Evolutionary conservation across 2,329 filamentous ascomycete species (phyloP), one percentile per base, ranked within the genome.

Genomic region (Penicillium sp.): DNA sequence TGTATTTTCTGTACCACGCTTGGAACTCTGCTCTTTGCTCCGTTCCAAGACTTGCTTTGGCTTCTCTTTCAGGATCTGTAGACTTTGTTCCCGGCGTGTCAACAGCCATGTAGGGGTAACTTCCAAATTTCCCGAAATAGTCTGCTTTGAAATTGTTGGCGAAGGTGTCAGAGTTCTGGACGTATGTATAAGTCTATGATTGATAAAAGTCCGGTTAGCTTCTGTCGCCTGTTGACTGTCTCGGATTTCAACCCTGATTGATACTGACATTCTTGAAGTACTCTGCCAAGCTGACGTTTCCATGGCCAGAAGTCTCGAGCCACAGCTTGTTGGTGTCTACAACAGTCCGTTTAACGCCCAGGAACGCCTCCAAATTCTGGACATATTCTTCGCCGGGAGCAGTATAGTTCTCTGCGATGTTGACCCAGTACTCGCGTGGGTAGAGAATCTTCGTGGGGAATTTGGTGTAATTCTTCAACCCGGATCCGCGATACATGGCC

Each of bases 401-500:
- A 14, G 31, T 34, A 4, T 34, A 34, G 31, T 34, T 34, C 8
- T 13, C 4, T 4, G 31, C 31, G 31, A 34, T 34, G 10, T 34
- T 34, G 31, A 34, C 1, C 31, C 31, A 34, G 9, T 34, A 34
- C 31, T 34, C 31, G 31, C 31, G 31, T 34, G 31, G 29, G 43
- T 49, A 29, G 39, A 77, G 31, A 34, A 34, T 13, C 31, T 34
- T 34, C 36, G 63, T 48, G 71, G 78, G 50, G 43, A 55, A 59
- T 21, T 51, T 50, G 13, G 55, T 55, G 40, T 82, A 73, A 52
- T 79, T 34, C 6, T 49, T 49, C 13, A 49, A 14, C 18, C 29
- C 39, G 11, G 39, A 80, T 16, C 66, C 55, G 13, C 68, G 63
- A 56, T 82, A 81, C 14, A 81, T 63, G 0, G 71, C 78, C 49